phyloP scores from a whole-genome alignment of 257 asterid species.

The Phtheirospermum japonicum region DNA sequence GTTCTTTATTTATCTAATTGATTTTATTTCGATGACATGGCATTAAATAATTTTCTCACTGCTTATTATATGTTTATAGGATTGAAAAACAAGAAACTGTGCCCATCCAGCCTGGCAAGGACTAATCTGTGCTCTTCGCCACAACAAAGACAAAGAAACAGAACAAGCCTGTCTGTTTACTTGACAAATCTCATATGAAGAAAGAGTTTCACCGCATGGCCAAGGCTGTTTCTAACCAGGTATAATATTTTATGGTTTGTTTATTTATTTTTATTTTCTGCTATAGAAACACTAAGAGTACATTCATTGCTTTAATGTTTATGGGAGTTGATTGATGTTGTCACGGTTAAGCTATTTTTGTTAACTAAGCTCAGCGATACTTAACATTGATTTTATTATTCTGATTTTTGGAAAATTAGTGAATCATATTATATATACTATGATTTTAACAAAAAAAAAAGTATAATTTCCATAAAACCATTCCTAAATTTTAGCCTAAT shows the following conservation, averaged over 20 bases:
- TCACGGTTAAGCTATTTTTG: no score
- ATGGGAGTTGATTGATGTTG: neutral
- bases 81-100: slow-evolving; percentile 87
- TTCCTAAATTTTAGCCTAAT: no score
- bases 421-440: no score
- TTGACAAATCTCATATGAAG: slow-evolving; percentile 80
- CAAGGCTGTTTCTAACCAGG: slow-evolving; percentile 94
- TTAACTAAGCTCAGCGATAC: no score
- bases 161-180: slow-evolving; percentile 57
- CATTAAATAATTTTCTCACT: no score
- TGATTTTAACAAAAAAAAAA: no score
- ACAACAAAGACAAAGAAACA: slow-evolving; percentile 93
- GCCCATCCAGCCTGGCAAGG: slow-evolving; percentile 80
- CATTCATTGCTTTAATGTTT: neutral
- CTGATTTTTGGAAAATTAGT: no score
- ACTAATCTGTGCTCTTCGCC: slow-evolving; percentile 67
- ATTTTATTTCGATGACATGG: neutral
- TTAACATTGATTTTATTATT: no score
- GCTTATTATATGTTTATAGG: slow-evolving; percentile 34
- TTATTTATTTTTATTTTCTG: neutral
- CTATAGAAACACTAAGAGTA: neutral
- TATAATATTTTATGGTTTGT: slow-evolving; percentile 24
- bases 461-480: no score
- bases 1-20: neutral
- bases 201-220: slow-evolving; percentile 88